These are phyloP conservation scores for Rhodotorula sp. DNA, from an alignment of 1,284 basidiomycete species.

Conservation along the genomic window DNA sequence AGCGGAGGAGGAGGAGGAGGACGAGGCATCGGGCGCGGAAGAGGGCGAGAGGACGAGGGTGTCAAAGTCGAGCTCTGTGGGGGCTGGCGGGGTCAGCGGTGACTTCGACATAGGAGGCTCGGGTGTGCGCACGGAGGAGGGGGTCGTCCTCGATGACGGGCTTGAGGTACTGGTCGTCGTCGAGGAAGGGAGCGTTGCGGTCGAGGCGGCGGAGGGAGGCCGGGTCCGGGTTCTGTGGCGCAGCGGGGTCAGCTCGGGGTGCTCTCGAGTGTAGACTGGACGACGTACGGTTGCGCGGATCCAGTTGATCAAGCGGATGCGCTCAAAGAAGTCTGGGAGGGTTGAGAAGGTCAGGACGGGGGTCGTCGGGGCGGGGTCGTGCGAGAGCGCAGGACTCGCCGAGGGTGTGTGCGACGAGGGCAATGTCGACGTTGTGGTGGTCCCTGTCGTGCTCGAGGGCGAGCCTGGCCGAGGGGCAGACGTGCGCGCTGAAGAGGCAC, in stretches of 20 bases:
- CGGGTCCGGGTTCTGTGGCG: conserved; percentile 52
- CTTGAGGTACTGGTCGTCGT: conserved; percentile 72
- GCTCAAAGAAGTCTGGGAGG: conserved; percentile 63
- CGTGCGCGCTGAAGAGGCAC: conserved; percentile 75
- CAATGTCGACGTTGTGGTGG: conserved; percentile 66
- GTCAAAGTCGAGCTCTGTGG: conserved; percentile 61
- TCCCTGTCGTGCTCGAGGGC: conserved; percentile 66
- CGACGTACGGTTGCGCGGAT: conserved; percentile 68
- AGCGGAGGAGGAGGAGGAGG: conserved; percentile 8
- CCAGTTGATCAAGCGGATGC: conserved; percentile 80
- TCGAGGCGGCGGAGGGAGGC: conserved; percentile 56
- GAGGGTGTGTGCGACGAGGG: conserved; percentile 57
- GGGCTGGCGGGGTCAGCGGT: not conserved
- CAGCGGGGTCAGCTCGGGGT: not conserved
- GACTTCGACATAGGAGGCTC: not conserved
- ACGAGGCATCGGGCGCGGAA: not conserved
- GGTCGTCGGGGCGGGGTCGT: too few species aligned
- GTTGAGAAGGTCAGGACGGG: not conserved
- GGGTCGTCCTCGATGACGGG: conserved; percentile 82
- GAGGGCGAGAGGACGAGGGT: conserved; percentile 49
- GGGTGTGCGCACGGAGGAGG: conserved; percentile 68
- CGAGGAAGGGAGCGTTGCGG: conserved; percentile 65
- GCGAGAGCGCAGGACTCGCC: conserved; percentile 54
- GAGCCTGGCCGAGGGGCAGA: conserved; percentile 64
- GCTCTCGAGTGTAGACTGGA: not conserved